Percentiles rank a stretch among this genome's conserved stretches.
phyloP scores from a whole-genome alignment of 176 grass and related monocot genomes.

The Tillandsia leiboldiana region DNA sequence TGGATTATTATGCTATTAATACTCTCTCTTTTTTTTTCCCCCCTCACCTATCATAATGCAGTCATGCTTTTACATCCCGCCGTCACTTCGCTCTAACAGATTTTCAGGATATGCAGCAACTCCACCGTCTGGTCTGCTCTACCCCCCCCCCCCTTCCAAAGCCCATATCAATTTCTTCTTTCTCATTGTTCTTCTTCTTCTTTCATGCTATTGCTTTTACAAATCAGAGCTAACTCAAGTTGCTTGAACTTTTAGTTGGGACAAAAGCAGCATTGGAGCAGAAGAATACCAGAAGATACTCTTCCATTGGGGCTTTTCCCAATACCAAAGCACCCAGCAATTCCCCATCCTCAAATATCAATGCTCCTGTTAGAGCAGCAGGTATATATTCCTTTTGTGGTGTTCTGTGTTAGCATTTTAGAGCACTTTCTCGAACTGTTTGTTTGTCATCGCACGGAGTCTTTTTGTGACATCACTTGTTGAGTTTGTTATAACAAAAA shows the following conservation, averaged over 20 bases:
- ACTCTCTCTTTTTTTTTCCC: constrained; percentile 1
- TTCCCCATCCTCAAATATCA: constrained; percentile 33
- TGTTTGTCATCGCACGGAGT: no score
- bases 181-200: neutral
- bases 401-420: neutral
- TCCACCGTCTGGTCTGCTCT: constrained; percentile 61
- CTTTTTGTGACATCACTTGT: no score
- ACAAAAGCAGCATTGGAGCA: constrained; percentile 56
- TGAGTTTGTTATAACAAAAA: neutral
- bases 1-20: neutral
- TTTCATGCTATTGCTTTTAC: neutral
- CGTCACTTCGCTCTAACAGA: constrained; percentile 54
- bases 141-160: neutral
- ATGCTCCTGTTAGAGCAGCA: constrained; percentile 48
- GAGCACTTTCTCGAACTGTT: no score
- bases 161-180: neutral
- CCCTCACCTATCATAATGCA: constrained; percentile 18
- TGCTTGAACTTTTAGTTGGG: constrained; percentile 29
- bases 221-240: neutral
- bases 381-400: constrained; percentile 23
- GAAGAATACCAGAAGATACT: constrained; percentile 39
- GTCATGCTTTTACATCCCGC: constrained; percentile 89
- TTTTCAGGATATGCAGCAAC: constrained; percentile 36
- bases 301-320: constrained; percentile 31
- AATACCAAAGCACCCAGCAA: constrained; percentile 40